phyloP scores from a whole-genome alignment of 2,329 filamentous ascomycete species.

The Ophioceras dolichostomum region DNA sequence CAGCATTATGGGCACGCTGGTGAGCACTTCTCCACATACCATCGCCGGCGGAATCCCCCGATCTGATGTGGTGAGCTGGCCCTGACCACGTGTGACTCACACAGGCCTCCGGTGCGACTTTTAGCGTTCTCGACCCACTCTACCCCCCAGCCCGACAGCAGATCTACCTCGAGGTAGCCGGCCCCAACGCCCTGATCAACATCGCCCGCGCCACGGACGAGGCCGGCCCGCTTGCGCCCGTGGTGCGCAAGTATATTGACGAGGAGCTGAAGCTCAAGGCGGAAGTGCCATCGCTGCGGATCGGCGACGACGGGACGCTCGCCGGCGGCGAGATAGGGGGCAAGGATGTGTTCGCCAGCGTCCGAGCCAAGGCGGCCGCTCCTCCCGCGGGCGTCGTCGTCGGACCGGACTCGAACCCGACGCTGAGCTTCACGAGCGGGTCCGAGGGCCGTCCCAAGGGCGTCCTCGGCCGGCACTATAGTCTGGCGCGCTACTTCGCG shows the following conservation, averaged over 20 bases:
- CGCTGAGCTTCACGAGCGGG: slow-evolving; percentile 62
- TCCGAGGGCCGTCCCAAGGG: slow-evolving; percentile 75
- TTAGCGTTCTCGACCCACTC: slow-evolving; percentile 62
- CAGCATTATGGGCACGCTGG: slow-evolving; percentile 66
- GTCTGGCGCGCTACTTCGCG: slow-evolving; percentile 72
- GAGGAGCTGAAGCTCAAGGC: slow-evolving; percentile 62
- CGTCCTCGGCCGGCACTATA: slow-evolving; percentile 78
- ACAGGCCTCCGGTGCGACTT: slow-evolving; percentile 44
- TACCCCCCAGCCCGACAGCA: slow-evolving; percentile 74
- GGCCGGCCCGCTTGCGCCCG: slow-evolving; percentile 36
- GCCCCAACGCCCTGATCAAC: slow-evolving; percentile 58
- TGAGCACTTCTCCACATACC: too few species aligned
- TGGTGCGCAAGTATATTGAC: slow-evolving; percentile 53
- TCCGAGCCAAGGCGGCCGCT: slow-evolving; percentile 35
- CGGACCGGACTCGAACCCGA: slow-evolving; percentile 75
- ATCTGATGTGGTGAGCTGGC: too few species aligned
- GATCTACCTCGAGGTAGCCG: slow-evolving; percentile 71
- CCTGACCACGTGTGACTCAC: too few species aligned
- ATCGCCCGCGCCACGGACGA: slow-evolving; percentile 63
- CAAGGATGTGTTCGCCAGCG: slow-evolving; percentile 51
- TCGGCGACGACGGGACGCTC: slow-evolving; percentile 60
- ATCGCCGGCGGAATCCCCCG: too few species aligned
- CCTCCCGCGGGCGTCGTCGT: slow-evolving; percentile 58
- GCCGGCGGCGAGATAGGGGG: slow-evolving; percentile 57
- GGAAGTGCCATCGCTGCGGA: slow-evolving; percentile 59